phyloP scores from a whole-genome alignment of 202 grass and related monocot species.

The Cymbopogon flexuosus region DNA sequence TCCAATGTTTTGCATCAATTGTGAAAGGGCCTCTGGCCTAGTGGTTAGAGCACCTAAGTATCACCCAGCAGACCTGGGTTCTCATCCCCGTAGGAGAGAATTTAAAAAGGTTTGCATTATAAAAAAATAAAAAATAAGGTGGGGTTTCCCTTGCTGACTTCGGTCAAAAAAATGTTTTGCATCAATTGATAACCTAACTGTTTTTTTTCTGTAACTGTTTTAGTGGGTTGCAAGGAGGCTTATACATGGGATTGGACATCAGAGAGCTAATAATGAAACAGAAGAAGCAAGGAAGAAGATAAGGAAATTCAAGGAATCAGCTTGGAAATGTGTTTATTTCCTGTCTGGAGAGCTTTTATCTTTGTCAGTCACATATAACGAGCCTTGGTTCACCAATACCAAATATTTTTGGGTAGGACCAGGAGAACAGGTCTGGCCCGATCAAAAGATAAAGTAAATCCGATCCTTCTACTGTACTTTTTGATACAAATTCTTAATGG shows the following conservation, averaged over 20 bases:
- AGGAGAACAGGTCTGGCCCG: constrained; percentile 83
- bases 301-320: constrained; percentile 89
- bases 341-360: constrained; percentile 74
- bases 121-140: too few relatives aligned
- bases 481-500: not conserved
- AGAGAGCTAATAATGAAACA: constrained; percentile 30
- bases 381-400: constrained; percentile 90
- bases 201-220: not conserved
- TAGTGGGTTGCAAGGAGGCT: constrained; percentile 50
- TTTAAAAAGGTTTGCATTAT: too few relatives aligned
- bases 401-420: constrained; percentile 85
- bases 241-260: constrained; percentile 49
- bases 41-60: too few relatives aligned
- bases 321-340: constrained; percentile 95
- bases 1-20: not conserved
- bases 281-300: constrained; percentile 67
- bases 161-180: too few relatives aligned
- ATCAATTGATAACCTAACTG: not conserved
- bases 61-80: too few relatives aligned
- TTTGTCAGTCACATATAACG: constrained; percentile 65
- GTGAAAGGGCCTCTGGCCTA: too few relatives aligned
- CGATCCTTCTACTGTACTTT: not conserved
- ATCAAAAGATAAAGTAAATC: constrained; percentile 91
- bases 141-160: too few relatives aligned
- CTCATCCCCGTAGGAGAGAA: too few relatives aligned